Percentiles rank a stretch among this genome's conserved stretches.
Evolutionary conservation across 2,329 filamentous ascomycete species (phyloP).

Genomic region (Teratosphaeria nubilosa): DNA sequence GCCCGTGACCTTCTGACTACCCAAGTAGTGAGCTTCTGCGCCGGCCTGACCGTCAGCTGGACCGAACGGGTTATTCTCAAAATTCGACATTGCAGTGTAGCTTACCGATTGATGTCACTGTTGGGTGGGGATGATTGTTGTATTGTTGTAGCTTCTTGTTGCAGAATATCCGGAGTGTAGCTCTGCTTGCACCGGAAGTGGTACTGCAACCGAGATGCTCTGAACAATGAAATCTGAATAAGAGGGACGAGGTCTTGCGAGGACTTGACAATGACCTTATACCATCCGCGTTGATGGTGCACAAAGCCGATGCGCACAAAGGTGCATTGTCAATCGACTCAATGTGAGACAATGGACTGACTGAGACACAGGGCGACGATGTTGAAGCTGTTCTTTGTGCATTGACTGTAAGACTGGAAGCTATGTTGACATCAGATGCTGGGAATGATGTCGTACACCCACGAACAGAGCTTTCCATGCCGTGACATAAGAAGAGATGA

Average conservation of each 20-base stretch:
- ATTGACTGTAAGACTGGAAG: slow-evolving; percentile 3
- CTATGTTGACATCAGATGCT: slow-evolving; percentile 1
- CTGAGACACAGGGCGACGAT: neutral
- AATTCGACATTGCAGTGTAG: neutral
- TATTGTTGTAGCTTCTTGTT: neutral
- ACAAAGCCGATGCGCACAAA: neutral
- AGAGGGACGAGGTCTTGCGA: neutral
- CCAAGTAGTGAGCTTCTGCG: slow-evolving; percentile 1
- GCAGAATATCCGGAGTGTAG: neutral
- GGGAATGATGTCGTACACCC: neutral
- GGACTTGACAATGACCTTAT: neutral
- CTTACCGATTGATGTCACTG: neutral
- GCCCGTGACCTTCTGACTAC: neutral
- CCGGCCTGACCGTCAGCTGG: neutral
- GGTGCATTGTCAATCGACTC: neutral
- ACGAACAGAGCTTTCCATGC: neutral
- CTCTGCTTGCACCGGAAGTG: slow-evolving; percentile 5
- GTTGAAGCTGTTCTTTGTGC: slow-evolving; percentile 2
- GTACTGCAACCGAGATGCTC: neutral
- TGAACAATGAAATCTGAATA: neutral
- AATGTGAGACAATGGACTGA: neutral
- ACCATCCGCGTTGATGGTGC: neutral
- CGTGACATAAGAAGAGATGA: neutral
- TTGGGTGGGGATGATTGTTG: neutral
- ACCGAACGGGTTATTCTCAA: neutral